Conservation (phyloP, 257 asterid genomes). For the Forsythia viridissima region DNA sequence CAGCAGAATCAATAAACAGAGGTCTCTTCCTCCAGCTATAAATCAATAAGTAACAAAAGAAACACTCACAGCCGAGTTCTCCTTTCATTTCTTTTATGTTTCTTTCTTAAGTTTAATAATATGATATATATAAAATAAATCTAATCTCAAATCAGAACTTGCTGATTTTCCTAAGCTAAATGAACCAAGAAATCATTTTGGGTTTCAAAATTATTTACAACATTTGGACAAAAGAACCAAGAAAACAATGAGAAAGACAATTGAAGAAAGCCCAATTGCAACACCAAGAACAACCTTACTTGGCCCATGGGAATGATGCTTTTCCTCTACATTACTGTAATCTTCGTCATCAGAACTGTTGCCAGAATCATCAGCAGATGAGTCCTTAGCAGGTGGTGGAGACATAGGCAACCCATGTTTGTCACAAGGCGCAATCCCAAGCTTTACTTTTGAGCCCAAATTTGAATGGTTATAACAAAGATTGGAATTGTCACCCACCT, state of each 20-base stretch:
- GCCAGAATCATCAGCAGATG: constrained; percentile 42
- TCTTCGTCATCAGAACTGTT: constrained; percentile 42
- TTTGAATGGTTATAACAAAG: constrained; percentile 75
- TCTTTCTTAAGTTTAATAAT: constrained; percentile 20
- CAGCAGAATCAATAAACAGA: too few relatives aligned
- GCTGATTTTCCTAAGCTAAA: constrained; percentile 31
- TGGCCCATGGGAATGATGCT: constrained; percentile 65
- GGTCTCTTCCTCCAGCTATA: constrained; percentile 5
- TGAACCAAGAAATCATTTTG: constrained; percentile 24
- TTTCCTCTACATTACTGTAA: constrained; percentile 34
- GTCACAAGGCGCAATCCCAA: constrained; percentile 89
- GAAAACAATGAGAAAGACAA: constrained; percentile 82
- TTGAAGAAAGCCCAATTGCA: constrained; percentile 82
- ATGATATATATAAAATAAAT: constrained; percentile 10
- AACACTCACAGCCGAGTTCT: constrained; percentile 26
- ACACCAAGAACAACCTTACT: constrained; percentile 90
- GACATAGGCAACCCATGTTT: constrained; percentile 80
- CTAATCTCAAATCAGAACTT: constrained; percentile 5
- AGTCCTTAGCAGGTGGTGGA: constrained; percentile 75
- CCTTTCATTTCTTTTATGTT: constrained; percentile 13
- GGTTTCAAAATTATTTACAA: constrained; percentile 54
- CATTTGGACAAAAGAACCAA: constrained; percentile 74
- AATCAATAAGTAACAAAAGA: constrained; percentile 21
- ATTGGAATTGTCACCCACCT: constrained; percentile 68
- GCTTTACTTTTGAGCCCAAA: constrained; percentile 64